These are phyloP conservation scores for Picocystis salinarum DNA, from an alignment of 139 green algal species.

Conservation along the genomic window DNA sequence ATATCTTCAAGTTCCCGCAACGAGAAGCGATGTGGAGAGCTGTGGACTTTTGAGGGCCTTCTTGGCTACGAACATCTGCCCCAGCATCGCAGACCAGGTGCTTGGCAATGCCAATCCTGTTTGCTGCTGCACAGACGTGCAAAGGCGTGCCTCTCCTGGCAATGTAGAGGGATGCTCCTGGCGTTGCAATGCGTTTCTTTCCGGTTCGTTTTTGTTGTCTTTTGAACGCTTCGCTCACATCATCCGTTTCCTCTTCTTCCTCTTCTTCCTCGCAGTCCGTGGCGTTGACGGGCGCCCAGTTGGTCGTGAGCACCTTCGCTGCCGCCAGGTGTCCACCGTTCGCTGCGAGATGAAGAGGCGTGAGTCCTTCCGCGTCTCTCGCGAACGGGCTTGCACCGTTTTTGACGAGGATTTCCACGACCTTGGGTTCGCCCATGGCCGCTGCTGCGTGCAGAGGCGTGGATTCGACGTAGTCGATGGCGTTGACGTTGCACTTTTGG, in stretches of 20 bases:
- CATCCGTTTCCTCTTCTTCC: too few species aligned
- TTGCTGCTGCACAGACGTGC: not conserved
- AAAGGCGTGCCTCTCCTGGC: slow-evolving; percentile 1
- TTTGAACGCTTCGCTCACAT: too few species aligned
- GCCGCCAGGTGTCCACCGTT: slow-evolving; percentile 5
- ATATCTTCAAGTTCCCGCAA: not conserved
- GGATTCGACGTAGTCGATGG: slow-evolving; percentile 8
- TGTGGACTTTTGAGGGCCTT: slow-evolving; percentile 3
- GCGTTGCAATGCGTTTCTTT: not conserved
- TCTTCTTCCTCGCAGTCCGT: slow-evolving; percentile 1
- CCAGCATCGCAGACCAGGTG: not conserved
- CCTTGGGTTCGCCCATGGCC: slow-evolving; percentile 3
- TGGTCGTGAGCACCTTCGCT: slow-evolving; percentile 2
- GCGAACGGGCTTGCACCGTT: not conserved
- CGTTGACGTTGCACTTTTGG: slow-evolving; percentile 1
- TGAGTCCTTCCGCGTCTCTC: slow-evolving; percentile 7
- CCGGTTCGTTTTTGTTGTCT: too few species aligned
- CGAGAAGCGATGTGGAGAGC: slow-evolving; percentile 7
- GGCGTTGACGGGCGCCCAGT: slow-evolving; percentile 5
- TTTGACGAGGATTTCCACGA: slow-evolving; percentile 8
- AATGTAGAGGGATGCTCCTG: slow-evolving; percentile 1
- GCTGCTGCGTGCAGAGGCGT: slow-evolving; percentile 6
- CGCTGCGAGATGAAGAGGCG: slow-evolving; percentile 6
- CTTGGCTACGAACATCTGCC: not conserved
- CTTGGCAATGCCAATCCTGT: not conserved